Evolutionary conservation across 306 rosid genomes (phyloP), one percentile per base, ranked within the genome.

Genomic region (Lathyrus tuberosus): DNA sequence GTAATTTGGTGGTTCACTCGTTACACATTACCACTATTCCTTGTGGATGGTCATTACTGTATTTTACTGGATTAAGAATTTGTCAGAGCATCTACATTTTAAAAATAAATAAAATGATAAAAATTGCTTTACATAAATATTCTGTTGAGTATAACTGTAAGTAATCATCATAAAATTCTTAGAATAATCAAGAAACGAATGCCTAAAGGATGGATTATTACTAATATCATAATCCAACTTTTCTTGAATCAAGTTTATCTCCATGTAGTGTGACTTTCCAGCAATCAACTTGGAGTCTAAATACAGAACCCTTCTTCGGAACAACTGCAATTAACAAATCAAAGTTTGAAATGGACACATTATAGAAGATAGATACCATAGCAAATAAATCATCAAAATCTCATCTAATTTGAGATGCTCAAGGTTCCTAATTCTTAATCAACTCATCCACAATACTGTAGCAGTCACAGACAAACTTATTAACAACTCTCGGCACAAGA

Each of bases 261-360:
- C 96, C 97, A 2, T 77, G 85, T 78, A 94, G 65, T 20, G 97
- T 90, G 60, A 88, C 79, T 81, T 94, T 88, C 90, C 89, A 90
- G 84, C 92, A 52, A 86, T 88, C 91, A 72, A 83, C 88, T 83
- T 78, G 90, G 74, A 88, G 73, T 10, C 90, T 77, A 75, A 88
- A 94, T 54, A 87, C 86, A 43, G 95, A 88, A 67, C 30, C 65
- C 80, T 49, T 88, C 79, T 88, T 94, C 30, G 97, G 97, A 73
- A 90, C 88, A 82, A 90, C 98, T 94, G 95, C 82, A 73, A 49
- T 41, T 69, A 69, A 56, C 48, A 69, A n/a, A 76, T 53, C 52
- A 58, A 78, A 46, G 56, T 79, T 46, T 41, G 28, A 26, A 56
- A 38, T 0, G 14, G 3, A 51, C 28, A 73, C 46, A 62, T 7